Evolutionary conservation across 257 asterid genomes (phyloP).

Genomic region (Solanum peruvianum): DNA sequence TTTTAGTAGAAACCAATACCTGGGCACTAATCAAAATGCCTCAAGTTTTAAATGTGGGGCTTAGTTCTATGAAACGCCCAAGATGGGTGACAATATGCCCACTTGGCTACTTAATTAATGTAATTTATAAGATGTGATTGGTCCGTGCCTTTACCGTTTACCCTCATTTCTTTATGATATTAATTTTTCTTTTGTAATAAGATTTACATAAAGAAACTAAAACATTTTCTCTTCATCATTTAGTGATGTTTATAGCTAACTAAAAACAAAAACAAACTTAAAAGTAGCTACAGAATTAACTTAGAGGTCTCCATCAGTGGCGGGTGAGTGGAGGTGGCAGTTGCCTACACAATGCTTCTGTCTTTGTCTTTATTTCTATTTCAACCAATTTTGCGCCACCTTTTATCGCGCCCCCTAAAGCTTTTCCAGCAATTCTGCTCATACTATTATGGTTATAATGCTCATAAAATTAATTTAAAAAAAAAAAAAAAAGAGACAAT

Average conservation of each 20-base stretch:
- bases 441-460: not conserved
- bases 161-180: not conserved
- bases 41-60: no score
- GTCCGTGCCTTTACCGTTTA: not conserved
- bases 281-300: not conserved
- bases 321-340: constrained; percentile 32
- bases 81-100: no score
- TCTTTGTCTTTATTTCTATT: not conserved
- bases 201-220: not conserved
- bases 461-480: not conserved
- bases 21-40: no score
- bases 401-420: constrained; percentile 24
- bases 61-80: no score
- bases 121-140: not conserved
- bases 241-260: not conserved
- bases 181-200: not conserved
- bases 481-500: constrained; percentile 4
- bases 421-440: constrained; percentile 66
- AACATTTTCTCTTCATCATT: not conserved
- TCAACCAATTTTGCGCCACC: constrained; percentile 48
- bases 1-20: not conserved
- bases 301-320: constrained; percentile 40
- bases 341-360: constrained; percentile 15
- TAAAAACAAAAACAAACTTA: not conserved
- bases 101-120: not conserved